A percentile compares a stretch with the other conserved stretches of the same genome.
phyloP scores from a whole-genome alignment of 768 basidiomycete genomes.

The Kwoniella europaea region DNA sequence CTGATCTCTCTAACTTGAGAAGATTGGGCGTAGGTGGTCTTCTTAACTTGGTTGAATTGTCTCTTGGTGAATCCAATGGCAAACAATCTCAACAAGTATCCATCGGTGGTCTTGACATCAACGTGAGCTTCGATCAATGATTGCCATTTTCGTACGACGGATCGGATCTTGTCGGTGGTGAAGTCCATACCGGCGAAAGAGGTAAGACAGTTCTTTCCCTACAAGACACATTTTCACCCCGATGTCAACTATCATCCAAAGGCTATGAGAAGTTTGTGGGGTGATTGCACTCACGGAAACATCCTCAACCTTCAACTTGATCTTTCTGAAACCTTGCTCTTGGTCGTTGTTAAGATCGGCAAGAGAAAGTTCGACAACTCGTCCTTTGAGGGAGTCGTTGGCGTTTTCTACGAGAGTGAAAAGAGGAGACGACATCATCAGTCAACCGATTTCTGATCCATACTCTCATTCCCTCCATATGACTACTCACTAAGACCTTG shows the following conservation, averaged over 20 bases:
- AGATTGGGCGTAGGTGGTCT: slow-evolving; percentile 97
- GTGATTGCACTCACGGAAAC: slow-evolving; percentile 47
- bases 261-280: background rate
- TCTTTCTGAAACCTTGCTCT: slow-evolving; percentile 99
- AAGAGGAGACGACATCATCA: background rate
- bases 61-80: slow-evolving; percentile 99
- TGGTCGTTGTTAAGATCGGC: slow-evolving; percentile 99
- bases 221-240: slow-evolving; percentile 58
- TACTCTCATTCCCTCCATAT: background rate
- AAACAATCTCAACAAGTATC: slow-evolving; percentile 98
- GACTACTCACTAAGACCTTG: slow-evolving; percentile 90
- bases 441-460: background rate
- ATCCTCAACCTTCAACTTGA: slow-evolving; percentile 91
- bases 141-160: slow-evolving; percentile 99
- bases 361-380: slow-evolving; percentile 92
- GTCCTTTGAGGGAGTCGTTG: slow-evolving; percentile 96
- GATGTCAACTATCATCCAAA: background rate
- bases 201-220: slow-evolving; percentile 99
- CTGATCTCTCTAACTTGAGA: slow-evolving; percentile 95
- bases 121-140: slow-evolving; percentile 98
- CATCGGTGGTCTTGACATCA: slow-evolving; percentile 98
- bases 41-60: slow-evolving; percentile 92
- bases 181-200: slow-evolving; percentile 99
- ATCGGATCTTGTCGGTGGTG: slow-evolving; percentile 99
- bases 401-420: slow-evolving; percentile 76